phyloP scores from a whole-genome alignment of 768 basidiomycete genomes.

The Thelephora aurantiotincta region DNA sequence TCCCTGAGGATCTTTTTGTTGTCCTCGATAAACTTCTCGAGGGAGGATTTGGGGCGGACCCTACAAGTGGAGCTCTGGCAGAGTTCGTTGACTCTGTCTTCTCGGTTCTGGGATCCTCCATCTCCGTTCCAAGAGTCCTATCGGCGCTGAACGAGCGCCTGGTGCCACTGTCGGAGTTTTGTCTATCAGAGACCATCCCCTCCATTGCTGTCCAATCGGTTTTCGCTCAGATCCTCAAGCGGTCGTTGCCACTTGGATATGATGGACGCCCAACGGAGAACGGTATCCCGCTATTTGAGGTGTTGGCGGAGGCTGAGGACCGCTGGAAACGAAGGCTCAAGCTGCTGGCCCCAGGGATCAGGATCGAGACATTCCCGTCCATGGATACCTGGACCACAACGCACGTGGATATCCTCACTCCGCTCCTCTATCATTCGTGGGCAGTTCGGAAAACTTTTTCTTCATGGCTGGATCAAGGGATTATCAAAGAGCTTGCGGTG shows the following conservation, averaged over 20 bases:
- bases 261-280: neutral
- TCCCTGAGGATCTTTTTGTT: constrained; percentile 23
- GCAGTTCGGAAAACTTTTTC: neutral
- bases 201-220: neutral
- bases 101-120: too few relatives aligned
- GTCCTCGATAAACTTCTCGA: constrained; percentile 17
- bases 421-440: constrained; percentile 9
- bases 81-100: too few relatives aligned
- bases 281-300: neutral
- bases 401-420: constrained; percentile 9
- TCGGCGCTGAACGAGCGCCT: too few relatives aligned
- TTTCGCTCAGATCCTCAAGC: constrained; percentile 17
- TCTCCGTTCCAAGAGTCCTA: too few relatives aligned
- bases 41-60: neutral
- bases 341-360: neutral
- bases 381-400: constrained; percentile 7
- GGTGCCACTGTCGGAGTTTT: too few relatives aligned
- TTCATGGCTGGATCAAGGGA: constrained; percentile 11
- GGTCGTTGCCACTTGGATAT: constrained; percentile 15
- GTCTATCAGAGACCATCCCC: too few relatives aligned
- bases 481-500: constrained; percentile 2
- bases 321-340: neutral
- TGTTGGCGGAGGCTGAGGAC: neutral
- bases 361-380: neutral
- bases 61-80: too few relatives aligned